Conservation (phyloP, 495 filamentous ascomycete genomes). For the Penicillium manginii region DNA sequence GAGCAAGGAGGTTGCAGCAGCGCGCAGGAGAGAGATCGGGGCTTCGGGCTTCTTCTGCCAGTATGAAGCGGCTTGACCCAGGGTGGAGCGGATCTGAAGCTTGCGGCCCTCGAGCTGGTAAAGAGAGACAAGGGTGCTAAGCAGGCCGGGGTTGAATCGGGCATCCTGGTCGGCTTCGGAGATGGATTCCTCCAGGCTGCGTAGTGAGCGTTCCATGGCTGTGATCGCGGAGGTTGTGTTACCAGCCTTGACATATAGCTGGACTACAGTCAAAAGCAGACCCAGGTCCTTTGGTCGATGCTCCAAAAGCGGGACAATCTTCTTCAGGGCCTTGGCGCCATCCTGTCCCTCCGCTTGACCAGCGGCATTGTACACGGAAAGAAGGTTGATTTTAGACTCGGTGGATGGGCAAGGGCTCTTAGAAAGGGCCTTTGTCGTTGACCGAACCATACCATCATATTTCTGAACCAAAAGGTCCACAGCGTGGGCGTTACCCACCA, state of each 20-base stretch:
- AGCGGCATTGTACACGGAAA: conserved; percentile 81
- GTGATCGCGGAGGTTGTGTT: conserved; percentile 78
- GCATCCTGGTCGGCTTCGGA: conserved; percentile 65
- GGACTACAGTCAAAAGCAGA: conserved; percentile 77
- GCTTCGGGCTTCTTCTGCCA: conserved; percentile 66
- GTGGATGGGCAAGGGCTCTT: conserved; percentile 56
- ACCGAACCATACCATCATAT: conserved; percentile 68
- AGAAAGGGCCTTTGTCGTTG: conserved; percentile 62
- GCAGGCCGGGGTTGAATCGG: conserved; percentile 82
- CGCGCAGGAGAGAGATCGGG: conserved; percentile 66
- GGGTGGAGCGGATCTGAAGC: conserved; percentile 65
- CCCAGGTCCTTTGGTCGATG: conserved; percentile 82
- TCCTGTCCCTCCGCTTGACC: conserved; percentile 67
- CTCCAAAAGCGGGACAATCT: conserved; percentile 74
- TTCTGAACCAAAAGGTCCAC: conserved; percentile 81
- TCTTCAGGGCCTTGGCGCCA: conserved; percentile 70
- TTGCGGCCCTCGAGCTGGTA: conserved; percentile 82
- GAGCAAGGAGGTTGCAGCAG: conserved; percentile 79
- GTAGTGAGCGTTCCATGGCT: conserved; percentile 75
- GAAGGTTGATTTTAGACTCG: conserved; percentile 60
- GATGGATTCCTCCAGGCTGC: conserved; percentile 68
- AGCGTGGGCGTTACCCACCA: conserved; percentile 70
- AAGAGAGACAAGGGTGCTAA: conserved; percentile 80
- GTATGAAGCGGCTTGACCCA: conserved; percentile 80
- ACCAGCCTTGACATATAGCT: conserved; percentile 75